A percentile compares a stretch with the other conserved stretches of the same genome.
phyloP scores from a whole-genome alignment of 202 grass and related monocot genomes.

The Zizania palustris region DNA sequence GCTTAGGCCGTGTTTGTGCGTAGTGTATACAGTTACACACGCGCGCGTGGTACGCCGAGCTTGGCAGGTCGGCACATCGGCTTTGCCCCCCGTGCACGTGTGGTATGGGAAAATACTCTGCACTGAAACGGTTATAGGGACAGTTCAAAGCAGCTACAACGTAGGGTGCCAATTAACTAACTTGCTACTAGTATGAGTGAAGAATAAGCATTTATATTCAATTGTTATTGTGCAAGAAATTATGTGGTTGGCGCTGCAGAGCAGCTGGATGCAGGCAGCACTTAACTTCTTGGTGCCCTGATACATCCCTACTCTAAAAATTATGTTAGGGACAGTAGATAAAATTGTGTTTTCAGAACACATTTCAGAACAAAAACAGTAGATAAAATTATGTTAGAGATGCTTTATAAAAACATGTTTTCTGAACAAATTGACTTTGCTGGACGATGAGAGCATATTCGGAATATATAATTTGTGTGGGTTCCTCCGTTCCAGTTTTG shows the following conservation, averaged over 20 bases:
- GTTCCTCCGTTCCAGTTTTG: background rate
- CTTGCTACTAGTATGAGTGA: background rate
- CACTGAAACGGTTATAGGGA: background rate
- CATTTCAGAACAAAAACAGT: no score
- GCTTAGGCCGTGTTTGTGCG: constrained; percentile 48
- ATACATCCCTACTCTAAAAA: no score
- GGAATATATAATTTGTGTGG: background rate
- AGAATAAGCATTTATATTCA: background rate
- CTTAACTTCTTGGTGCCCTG: background rate
- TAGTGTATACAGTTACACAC: constrained; percentile 16
- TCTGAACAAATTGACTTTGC: background rate
- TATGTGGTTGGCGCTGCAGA: background rate
- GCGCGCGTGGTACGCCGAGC: constrained; percentile 33
- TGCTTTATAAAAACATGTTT: background rate
- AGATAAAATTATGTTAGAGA: background rate
- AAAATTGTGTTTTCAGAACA: no score
- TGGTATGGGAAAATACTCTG: constrained; percentile 42
- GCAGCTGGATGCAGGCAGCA: background rate
- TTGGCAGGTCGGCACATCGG: constrained; percentile 22
- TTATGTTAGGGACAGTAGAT: no score
- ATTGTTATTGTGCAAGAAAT: background rate
- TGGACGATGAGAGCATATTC: background rate
- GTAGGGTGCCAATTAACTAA: background rate
- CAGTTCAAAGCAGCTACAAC: background rate
- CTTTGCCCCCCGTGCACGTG: constrained; percentile 49